A percentile compares a stretch with the other conserved stretches of the same genome.
These are phyloP conservation scores for Aureobasidium sp. DNA, from an alignment of 2,329 filamentous ascomycete genomes.

Conservation along the genomic window DNA sequence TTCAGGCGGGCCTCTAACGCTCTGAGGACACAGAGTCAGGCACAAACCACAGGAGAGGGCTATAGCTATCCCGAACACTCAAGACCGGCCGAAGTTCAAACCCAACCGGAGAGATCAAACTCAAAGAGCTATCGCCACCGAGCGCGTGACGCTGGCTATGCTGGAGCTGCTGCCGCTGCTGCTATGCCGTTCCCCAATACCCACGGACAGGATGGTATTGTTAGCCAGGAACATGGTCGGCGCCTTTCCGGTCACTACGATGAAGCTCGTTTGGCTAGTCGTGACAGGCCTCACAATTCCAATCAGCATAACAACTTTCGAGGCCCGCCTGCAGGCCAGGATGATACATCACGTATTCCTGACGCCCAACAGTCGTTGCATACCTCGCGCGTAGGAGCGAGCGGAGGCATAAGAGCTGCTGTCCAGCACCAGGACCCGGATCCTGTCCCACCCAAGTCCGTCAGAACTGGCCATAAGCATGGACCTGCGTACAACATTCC, in stretches of 20 bases:
- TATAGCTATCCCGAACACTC: not conserved
- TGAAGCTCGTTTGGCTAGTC: not conserved
- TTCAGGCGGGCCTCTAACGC: conserved; percentile 15
- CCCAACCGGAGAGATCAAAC: not conserved
- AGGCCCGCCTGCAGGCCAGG: conserved; percentile 12
- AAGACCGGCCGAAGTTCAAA: not conserved
- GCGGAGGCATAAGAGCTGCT: conserved; percentile 24
- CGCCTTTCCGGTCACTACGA: not conserved
- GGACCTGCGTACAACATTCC: conserved; percentile 27
- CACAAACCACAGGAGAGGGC: not conserved
- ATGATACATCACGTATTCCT: conserved; percentile 10
- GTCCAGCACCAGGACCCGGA: conserved; percentile 28
- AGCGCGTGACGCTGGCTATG: conserved; percentile 25
- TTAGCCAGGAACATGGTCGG: not conserved
- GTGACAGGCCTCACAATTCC: not conserved
- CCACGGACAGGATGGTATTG: not conserved
- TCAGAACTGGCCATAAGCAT: conserved; percentile 18
- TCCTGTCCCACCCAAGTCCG: conserved; percentile 24
- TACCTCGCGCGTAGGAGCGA: conserved; percentile 29
- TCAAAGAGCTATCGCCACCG: conserved; percentile 19
- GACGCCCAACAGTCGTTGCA: conserved; percentile 31
- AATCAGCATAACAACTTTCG: not conserved
- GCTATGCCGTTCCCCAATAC: not conserved
- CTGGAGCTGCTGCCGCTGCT: conserved; percentile 23
- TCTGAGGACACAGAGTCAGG: conserved; percentile 3